Evolutionary conservation across 2,329 filamentous ascomycete species (phyloP).

Genomic region (Elsinoe perseae): DNA sequence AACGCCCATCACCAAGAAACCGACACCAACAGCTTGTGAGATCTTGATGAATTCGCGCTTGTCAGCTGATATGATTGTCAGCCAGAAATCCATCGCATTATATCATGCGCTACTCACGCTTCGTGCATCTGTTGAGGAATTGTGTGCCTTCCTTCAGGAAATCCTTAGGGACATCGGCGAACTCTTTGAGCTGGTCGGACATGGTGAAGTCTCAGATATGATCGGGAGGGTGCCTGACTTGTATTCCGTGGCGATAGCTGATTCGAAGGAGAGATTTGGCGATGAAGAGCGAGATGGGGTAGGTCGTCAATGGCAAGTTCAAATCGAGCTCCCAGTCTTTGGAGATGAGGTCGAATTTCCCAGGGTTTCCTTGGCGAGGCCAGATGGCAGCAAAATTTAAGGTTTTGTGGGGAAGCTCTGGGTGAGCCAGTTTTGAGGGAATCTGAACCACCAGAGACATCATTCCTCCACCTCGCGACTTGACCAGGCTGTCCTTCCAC

Average conservation of each 20-base stretch:
- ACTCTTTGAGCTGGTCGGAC: conserved; percentile 62
- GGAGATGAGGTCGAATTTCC: conserved; percentile 13
- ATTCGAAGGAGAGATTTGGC: background rate
- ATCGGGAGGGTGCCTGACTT: background rate
- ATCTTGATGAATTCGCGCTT: conserved; percentile 53
- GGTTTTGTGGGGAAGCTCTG: conserved; percentile 12
- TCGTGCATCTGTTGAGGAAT: conserved; percentile 45
- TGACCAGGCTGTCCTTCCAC: background rate
- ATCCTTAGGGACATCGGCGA: conserved; percentile 61
- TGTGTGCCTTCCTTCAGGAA: conserved; percentile 49
- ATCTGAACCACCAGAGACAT: background rate
- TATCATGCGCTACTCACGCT: conserved; percentile 30
- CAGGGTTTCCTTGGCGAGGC: conserved; percentile 12
- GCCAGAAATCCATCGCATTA: background rate
- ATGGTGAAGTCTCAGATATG: conserved; percentile 35
- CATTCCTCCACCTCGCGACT: background rate
- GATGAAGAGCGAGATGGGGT: background rate
- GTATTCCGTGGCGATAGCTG: no score
- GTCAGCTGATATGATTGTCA: conserved; percentile 38
- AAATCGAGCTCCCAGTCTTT: background rate
- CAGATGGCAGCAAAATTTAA: conserved; percentile 13
- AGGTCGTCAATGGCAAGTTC: background rate
- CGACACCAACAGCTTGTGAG: conserved; percentile 58
- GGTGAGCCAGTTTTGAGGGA: background rate
- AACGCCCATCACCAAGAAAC: conserved; percentile 63